phyloP scores from a whole-genome alignment of 2,329 filamentous ascomycete genomes.

The Pseudodiploospora longispora region DNA sequence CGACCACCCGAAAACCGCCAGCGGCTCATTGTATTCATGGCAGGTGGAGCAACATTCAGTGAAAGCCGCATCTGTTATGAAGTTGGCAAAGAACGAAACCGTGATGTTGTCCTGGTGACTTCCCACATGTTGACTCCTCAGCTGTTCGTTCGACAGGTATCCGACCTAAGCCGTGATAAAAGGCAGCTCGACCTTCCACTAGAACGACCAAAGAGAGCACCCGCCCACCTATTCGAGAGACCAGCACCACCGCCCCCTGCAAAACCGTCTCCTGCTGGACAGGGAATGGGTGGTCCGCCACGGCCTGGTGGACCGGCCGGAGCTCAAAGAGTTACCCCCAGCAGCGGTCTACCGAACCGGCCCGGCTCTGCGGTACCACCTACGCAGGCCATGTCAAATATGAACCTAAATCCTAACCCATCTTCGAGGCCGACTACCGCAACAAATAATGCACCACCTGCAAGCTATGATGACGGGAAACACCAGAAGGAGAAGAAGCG shows the following conservation, averaged over 20 bases:
- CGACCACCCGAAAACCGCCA: constrained; percentile 73
- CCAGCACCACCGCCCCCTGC: constrained; percentile 44
- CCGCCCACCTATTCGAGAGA: constrained; percentile 77
- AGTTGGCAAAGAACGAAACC: constrained; percentile 59
- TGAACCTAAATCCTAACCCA: constrained; percentile 35
- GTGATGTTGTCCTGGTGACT: constrained; percentile 81
- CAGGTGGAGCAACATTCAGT: constrained; percentile 88
- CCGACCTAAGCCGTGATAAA: constrained; percentile 68
- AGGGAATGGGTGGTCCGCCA: constrained; percentile 4
- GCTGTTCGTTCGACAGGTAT: constrained; percentile 74
- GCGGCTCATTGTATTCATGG: constrained; percentile 87
- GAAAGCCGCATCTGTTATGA: constrained; percentile 89
- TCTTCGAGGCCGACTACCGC: constrained; percentile 6
- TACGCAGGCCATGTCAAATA: constrained; percentile 45
- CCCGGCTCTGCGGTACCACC: constrained; percentile 32
- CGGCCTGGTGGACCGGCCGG: constrained; percentile 14
- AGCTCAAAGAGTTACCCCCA: constrained; percentile 2
- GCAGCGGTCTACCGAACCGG: constrained; percentile 19
- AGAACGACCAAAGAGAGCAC: constrained; percentile 72
- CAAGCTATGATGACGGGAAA: constrained; percentile 29
- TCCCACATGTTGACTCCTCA: constrained; percentile 88
- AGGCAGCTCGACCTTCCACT: constrained; percentile 71
- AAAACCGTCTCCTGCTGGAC: constrained; percentile 7
- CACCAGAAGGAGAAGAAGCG: constrained; percentile 54
- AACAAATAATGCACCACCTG: constrained; percentile 1